These are phyloP conservation scores for Glycine latifolia DNA, from an alignment of 306 rosid genomes.

Conservation along the genomic window DNA sequence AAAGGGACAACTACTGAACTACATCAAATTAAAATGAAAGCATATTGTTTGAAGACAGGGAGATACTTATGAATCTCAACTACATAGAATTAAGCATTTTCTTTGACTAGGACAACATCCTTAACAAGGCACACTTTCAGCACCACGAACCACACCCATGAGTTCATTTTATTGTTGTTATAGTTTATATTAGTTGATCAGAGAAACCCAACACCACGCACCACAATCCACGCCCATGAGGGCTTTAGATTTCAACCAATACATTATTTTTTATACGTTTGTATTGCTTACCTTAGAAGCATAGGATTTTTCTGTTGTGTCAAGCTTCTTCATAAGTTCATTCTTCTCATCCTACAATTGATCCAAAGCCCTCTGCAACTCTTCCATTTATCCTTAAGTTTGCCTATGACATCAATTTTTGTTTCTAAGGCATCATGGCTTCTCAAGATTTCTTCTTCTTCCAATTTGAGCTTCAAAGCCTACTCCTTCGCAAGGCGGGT, in stretches of 20 bases:
- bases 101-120: too few species aligned
- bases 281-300: slow-evolving; percentile 58
- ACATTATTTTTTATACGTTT: not conserved
- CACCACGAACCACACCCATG: too few species aligned
- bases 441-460: slow-evolving; percentile 57
- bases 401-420: slow-evolving; percentile 43
- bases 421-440: slow-evolving; percentile 52
- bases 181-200: not conserved
- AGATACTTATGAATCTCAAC: too few species aligned
- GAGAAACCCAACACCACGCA: too few species aligned
- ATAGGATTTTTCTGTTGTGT: slow-evolving; percentile 53
- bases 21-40: too few species aligned
- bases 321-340: slow-evolving; percentile 55
- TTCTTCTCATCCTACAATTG: slow-evolving; percentile 61
- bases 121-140: too few species aligned
- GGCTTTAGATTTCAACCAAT: too few species aligned
- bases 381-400: slow-evolving; percentile 57
- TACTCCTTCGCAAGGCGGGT: slow-evolving; percentile 50
- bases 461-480: slow-evolving; percentile 53
- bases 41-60: too few species aligned
- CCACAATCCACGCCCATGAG: too few species aligned
- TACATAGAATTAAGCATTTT: too few species aligned
- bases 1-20: too few species aligned
- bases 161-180: not conserved
- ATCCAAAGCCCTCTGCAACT: slow-evolving; percentile 52